A percentile compares a stretch with the other conserved stretches of the same genome.
Conservation (phyloP, 2,329 filamentous ascomycete genomes). For the Truncatella angustata region DNA sequence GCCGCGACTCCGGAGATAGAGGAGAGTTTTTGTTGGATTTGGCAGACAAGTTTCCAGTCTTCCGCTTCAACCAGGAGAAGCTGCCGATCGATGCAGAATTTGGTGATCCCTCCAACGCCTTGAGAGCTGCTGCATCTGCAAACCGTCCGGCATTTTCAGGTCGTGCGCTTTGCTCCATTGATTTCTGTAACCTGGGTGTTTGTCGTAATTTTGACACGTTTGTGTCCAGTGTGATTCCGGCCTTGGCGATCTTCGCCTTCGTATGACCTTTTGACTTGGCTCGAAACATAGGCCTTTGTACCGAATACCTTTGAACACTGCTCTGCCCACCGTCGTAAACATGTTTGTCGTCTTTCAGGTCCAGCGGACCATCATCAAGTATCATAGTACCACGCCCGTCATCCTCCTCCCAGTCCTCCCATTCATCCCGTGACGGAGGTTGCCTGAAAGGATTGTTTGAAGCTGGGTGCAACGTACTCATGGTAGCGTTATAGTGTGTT, state of each 20-base stretch:
- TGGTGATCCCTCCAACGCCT: constrained; percentile 56
- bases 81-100: constrained; percentile 53
- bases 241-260: constrained; percentile 53
- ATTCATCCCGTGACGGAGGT: constrained; percentile 21
- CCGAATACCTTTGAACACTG: constrained; percentile 30
- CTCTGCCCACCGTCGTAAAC: constrained; percentile 15
- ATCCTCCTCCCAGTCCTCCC: constrained; percentile 31
- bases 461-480: constrained; percentile 19
- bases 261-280: constrained; percentile 12
- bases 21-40: constrained; percentile 36
- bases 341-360: constrained; percentile 13
- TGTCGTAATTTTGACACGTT: constrained; percentile 58
- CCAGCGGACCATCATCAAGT: not conserved
- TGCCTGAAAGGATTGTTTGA: constrained; percentile 20
- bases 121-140: constrained; percentile 57
- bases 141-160: constrained; percentile 43
- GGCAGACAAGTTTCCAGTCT: constrained; percentile 21
- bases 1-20: constrained; percentile 67
- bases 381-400: not conserved
- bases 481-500: constrained; percentile 15
- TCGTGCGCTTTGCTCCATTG: not conserved
- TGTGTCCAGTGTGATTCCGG: constrained; percentile 68
- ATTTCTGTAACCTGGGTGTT: constrained; percentile 27
- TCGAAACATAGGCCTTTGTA: constrained; percentile 19
- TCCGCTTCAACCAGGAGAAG: constrained; percentile 55